Base-by-base conservation (phyloP, 352 stramenopile species). In the Pythium coloratum region DNA sequence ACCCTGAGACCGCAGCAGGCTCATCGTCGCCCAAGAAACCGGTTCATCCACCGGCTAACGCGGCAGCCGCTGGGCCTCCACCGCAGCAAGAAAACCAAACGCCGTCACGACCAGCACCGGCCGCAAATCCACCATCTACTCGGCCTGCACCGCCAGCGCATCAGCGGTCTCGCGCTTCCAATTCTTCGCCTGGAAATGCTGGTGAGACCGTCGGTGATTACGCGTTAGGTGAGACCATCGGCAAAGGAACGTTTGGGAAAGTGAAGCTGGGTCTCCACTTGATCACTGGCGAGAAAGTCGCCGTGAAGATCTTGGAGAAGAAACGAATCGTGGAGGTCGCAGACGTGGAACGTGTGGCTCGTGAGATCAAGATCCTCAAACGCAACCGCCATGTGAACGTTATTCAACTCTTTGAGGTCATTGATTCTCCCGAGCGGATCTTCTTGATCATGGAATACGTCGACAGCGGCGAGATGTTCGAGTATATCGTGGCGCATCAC, bases 341-440 rank as follows among this genome's bases (percentile, higher is more conserved):
- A 3, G 92, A 98, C 65, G 89, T 97, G 14, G 88, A 94, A 64
- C 80, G 92, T 18, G 92, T 98, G 12, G 91, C 84, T 32, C 78
- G 92, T 6, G 94, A 98, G 77, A 98, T 98, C 62, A 95, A 97
- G 69, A 98, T 98, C 56, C 81, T 98, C 18, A 98, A 98, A 73
- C 80, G 83, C 28, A 92, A 94, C 59, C 80, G 83, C 26, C 93
- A 98, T 70, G 66, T 73, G 5, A 97, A 98, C 62, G 86, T 98
- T 33, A 95, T 97, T n/a, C 90, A 96, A 62, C 70, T 97, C 13
- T 96, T 93, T 62, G 88, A 97, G 69, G 90, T 97, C 3, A 81
- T 97, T 33, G 89, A 97, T 72, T 89, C 88, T 16, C 78, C 79
- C 6, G 84, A 86, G 46, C 74, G 79, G 26, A 98, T 98, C 53